These are phyloP conservation scores for Rhizophora apiculata DNA, from an alignment of 345 rosid genomes.

Conservation along the genomic window DNA sequence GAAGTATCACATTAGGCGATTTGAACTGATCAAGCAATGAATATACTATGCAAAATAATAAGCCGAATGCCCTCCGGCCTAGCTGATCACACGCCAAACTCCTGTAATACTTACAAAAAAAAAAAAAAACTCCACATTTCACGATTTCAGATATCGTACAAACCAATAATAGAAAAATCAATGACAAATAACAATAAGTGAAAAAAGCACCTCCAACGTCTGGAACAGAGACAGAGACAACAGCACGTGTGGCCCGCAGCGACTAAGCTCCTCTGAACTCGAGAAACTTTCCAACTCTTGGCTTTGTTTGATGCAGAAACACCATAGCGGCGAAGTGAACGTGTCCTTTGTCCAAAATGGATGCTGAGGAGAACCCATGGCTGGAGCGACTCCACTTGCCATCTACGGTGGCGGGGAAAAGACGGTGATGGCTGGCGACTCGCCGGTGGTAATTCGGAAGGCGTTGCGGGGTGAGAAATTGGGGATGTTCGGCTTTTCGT, in stretches of 20 bases:
- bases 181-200: not conserved
- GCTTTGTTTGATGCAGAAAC: conserved; percentile 40
- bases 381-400: conserved; percentile 31
- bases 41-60: not conserved
- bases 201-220: conserved; percentile 46
- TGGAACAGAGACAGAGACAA: conserved; percentile 37
- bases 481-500: too few species aligned
- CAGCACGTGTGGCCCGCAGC: conserved; percentile 50
- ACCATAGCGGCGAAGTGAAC: conserved; percentile 31
- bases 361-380: conserved; percentile 55
- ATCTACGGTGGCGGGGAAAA: too few species aligned
- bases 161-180: not conserved
- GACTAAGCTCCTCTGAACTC: conserved; percentile 46
- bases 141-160: not conserved
- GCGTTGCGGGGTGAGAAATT: too few species aligned
- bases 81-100: not conserved
- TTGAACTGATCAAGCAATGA: too few species aligned
- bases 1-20: too few species aligned
- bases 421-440: too few species aligned
- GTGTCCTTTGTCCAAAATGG: conserved; percentile 41
- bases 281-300: conserved; percentile 41
- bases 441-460: too few species aligned
- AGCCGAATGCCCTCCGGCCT: not conserved
- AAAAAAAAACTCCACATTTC: too few species aligned
- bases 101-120: too few species aligned